A percentile compares a stretch with the other conserved stretches of the same genome.
Conservation (phyloP, 768 basidiomycete species). For the Lactarius deliciosus region DNA sequence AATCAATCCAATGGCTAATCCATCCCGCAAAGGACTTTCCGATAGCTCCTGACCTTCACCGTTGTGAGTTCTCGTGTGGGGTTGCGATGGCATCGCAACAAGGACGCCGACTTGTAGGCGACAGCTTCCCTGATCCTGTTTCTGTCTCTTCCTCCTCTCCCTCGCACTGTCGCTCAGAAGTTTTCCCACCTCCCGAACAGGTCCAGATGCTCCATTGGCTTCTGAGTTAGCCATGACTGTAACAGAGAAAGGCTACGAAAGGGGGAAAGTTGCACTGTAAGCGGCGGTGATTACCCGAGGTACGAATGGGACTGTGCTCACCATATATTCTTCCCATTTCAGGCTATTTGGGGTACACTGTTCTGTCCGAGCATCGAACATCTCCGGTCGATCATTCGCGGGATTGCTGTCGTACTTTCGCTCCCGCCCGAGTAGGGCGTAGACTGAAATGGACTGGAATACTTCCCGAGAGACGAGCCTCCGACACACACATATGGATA, state of each 20-base stretch:
- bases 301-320: not conserved
- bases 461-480: not conserved
- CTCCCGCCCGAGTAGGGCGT: not conserved
- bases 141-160: not conserved
- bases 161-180: not conserved
- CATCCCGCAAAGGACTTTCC: not conserved
- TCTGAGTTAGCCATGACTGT: not conserved
- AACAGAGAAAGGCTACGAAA: slow-evolving; percentile 18
- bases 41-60: too few species aligned
- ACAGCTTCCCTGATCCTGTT: too few species aligned
- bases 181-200: not conserved
- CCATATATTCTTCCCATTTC: slow-evolving; percentile 20
- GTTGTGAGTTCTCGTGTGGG: not conserved
- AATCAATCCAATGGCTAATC: slow-evolving; percentile 20
- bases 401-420: not conserved
- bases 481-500: slow-evolving; percentile 15
- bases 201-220: not conserved
- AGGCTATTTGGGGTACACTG: not conserved
- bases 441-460: not conserved
- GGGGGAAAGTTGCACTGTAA: not conserved
- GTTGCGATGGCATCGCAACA: slow-evolving; percentile 28
- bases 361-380: slow-evolving; percentile 24
- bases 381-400: slow-evolving; percentile 10
- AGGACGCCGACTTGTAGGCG: slow-evolving; percentile 26
- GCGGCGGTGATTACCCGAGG: not conserved